Conservation (phyloP, 2,329 filamentous ascomycete genomes). For the Cyphellophora attinorum region DNA sequence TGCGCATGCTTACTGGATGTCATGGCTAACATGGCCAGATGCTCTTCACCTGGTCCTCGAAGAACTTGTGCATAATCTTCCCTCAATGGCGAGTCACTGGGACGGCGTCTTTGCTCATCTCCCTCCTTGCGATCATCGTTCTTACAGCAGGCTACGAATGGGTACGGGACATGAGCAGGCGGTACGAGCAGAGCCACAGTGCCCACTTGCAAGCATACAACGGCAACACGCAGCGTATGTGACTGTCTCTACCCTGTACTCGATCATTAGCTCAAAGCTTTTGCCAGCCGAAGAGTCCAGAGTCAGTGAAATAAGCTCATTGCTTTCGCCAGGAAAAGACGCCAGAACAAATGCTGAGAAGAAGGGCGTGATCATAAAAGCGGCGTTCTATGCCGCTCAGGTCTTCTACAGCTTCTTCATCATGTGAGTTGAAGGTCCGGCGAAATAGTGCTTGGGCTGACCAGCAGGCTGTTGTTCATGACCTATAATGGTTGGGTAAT, state of each 20-base stretch:
- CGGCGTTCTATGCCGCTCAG: conserved; percentile 76
- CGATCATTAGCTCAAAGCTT: neutral
- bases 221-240: conserved; percentile 16
- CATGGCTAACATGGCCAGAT: conserved; percentile 49
- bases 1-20: neutral
- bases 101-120: conserved; percentile 65
- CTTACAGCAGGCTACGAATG: conserved; percentile 90
- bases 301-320: conserved; percentile 53
- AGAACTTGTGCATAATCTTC: conserved; percentile 94
- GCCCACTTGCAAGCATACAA: conserved; percentile 27
- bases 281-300: neutral
- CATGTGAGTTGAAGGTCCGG: conserved; percentile 59
- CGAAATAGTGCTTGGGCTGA: conserved; percentile 4
- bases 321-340: conserved; percentile 63
- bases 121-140: conserved; percentile 70
- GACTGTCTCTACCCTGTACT: conserved; percentile 1
- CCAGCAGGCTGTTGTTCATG: conserved; percentile 89
- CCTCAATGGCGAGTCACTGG: conserved; percentile 76
- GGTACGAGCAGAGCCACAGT: conserved; percentile 56
- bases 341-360: conserved; percentile 52
- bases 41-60: conserved; percentile 95
- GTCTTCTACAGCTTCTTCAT: conserved; percentile 99
- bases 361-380: conserved; percentile 69
- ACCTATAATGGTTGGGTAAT: conserved; percentile 99
- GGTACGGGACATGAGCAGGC: conserved; percentile 64